Evolutionary conservation across 768 basidiomycete genomes (phyloP), one percentile per base, ranked within the genome.

Genomic region (Lenzites betulinus): DNA sequence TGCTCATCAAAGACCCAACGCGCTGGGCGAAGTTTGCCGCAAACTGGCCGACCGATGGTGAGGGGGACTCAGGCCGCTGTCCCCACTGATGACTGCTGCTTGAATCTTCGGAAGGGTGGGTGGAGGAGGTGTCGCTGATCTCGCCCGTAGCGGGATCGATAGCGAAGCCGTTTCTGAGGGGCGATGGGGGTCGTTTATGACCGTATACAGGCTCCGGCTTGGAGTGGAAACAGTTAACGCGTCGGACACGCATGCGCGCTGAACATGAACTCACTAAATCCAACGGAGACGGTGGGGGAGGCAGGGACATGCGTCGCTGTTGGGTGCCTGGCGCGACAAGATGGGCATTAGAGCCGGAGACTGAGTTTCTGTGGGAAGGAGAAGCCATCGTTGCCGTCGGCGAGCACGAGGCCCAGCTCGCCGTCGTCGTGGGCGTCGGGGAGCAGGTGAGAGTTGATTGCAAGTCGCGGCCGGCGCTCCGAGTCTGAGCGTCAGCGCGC

Each of bases 1-100:
- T 80, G 46, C 79, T 80, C 58, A 92, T 83, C 58, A 92, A 77
- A 18, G 81, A 82, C 42, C 85, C 84, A n/a, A 93, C 84, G 39
- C 86, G 83, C 62, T 90, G 87, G 7, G 89, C 89, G 58, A 93
- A 80, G 72, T 80, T 88, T 16, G 88, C 80, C 42, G 90, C 91
- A 60, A 92, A 81, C 66, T 86, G 81, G 33, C 88, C 83, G 12
- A 92, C 84, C 16, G 90, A 91, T 1, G 90, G 84, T 2, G 86
- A 74, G 1, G 87, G 86, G 0, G 87, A 88, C 13, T 83, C 82
- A 0, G 88, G 83, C 41, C 78, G 76, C 70, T 76, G 75, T 48
- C 72, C 74, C 66, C 78, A 74, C 56, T 74, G 69, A 2, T 72
- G 74, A 42, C 73, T 74, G 3, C 76, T 79, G 48, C 82, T 76